phyloP scores from a whole-genome alignment of 805 yeast genomes.

The Metschnikowia matae region DNA sequence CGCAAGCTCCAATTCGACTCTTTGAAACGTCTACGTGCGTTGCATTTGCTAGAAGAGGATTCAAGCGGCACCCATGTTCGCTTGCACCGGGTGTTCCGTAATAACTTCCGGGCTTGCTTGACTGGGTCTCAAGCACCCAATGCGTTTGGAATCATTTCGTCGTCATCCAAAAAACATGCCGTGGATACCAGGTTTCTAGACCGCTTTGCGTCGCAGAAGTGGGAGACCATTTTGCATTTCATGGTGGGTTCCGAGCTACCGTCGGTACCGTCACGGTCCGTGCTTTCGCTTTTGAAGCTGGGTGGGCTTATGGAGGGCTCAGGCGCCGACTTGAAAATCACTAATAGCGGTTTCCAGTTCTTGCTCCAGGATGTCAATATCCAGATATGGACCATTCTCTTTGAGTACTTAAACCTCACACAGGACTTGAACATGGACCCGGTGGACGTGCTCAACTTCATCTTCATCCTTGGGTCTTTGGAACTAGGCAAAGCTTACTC shows the following conservation, averaged over 20 bases:
- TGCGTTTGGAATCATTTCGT: conserved; percentile 74
- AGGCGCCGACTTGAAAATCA: conserved; percentile 54
- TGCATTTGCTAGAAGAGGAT: conserved; percentile 71
- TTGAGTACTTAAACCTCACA: conserved; percentile 83
- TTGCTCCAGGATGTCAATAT: conserved; percentile 87
- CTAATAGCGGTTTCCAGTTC: conserved; percentile 92
- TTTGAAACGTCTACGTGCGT: conserved; percentile 64
- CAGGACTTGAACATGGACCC: conserved; percentile 88
- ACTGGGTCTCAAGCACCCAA: conserved; percentile 68
- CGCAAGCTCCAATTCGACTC: conserved; percentile 68
- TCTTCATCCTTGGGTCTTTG: conserved; percentile 87
- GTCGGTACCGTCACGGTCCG: conserved; percentile 71
- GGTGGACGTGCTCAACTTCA: conserved; percentile 90
- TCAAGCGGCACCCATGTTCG: conserved; percentile 44
- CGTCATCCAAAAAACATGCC: conserved; percentile 47
- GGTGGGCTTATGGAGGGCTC: conserved; percentile 83
- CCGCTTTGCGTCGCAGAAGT: conserved; percentile 74
- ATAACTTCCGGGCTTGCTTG: conserved; percentile 73
- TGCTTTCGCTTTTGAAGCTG: conserved; percentile 66
- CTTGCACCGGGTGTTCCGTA: conserved; percentile 69
- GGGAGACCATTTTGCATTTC: conserved; percentile 94
- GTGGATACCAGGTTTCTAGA: conserved; percentile 69
- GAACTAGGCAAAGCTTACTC: conserved; percentile 88
- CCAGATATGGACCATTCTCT: conserved; percentile 87
- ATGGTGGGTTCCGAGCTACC: conserved; percentile 91